Base-by-base conservation (phyloP, 352 stramenopile species). In the Globisporangium nagaii region DNA sequence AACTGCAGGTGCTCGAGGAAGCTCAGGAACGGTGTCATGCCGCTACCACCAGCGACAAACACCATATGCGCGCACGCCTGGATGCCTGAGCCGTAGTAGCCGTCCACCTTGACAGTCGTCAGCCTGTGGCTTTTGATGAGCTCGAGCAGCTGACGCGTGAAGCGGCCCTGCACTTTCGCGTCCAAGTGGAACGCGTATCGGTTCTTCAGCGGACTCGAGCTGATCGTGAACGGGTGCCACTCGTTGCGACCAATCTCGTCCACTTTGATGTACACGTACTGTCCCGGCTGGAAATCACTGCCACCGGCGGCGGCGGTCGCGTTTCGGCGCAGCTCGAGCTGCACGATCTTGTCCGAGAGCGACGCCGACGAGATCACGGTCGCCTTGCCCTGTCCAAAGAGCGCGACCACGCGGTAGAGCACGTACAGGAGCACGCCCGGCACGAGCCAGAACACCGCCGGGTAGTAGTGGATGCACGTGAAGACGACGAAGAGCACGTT, bases 161-260 rank as follows among this genome's bases (percentile, higher is more conserved):
- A 91, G 0, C 51, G 28, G 20, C 79, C 74, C 55, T 89, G 75
- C 12, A 87, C 74, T 44, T 86, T 89, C 2, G 74, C 68, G 36
- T 85, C 72, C 17, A 91, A 30, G 20, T 69, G 42, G 27, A 91
- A 75, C 7, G 73, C 63, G 52, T 72, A 57, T 22, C 56, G 49
- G 45, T 72, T 65, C 46, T 65, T 51, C 36, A 83, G 48, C 11
- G 79, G 73, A 63, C 75, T 88, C 5, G 79, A 89, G 39, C 73
- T 82, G 51, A 91, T 86, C 7, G 68, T 84, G 49, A 91, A 82
- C 11, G 79, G 79, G 25, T 91, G 81, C 81, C 79, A 91, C 49
- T 84, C 62, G n/a, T 65, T 75, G 20, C 42, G 56, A n/a, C 63
- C 65, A 40, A 89, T 73, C 9, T 70, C 59, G 25, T 77, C 62